Evolutionary conservation across 352 stramenopile species (phyloP), one percentile per base, ranked within the genome.

Genomic region (Saprolegnia parasitica): DNA sequence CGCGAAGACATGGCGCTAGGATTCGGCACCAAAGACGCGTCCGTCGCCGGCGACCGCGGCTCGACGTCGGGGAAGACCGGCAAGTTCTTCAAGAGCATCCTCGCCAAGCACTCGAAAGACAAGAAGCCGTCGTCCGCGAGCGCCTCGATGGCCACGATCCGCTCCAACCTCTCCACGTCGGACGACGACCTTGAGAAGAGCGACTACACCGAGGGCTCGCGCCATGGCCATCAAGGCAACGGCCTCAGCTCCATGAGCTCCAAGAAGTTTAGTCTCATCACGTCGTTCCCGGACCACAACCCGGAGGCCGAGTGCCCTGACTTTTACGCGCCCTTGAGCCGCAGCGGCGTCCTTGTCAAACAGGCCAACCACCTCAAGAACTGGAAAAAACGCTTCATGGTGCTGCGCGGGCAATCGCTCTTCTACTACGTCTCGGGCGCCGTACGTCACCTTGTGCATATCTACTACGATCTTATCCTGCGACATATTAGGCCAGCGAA

Each of bases 371-470:
- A 94, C 72, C 88, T 94, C 54, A 94, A 94, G 74, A 94, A 86
- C 55, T 94, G 86, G 86, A 94, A 94, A 71, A 94, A 94, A 71
- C 83, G 86, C 0, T 80, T 92, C 23, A 94, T 94, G 86, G 85
- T 94, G 75, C 81, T 94, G 16, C 91, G 91, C 70, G 86, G 86
- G 0, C 86, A 94, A 66, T 92, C 84, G 56, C 77, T 94, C 32
- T 94, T 94, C 71, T 94, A 94, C 80, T 94, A 94, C 73, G 86
- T 93, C 39, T 93, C 85, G 5, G 85, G 86, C 61, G 91, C 84
- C 79, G 85, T 93, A 82, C 32, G 77, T 65, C 8, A 16, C 23
- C 16, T 16, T 16, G 32, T 16, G 8, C 52, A 15, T 16, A 58
- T 58, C 32, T 8, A 58, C 52, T 58, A 16, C 32, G 21, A 20